These are phyloP conservation scores for Bipolaris gigantea DNA, from an alignment of 2,329 filamentous ascomycete genomes.

Conservation along the genomic window DNA sequence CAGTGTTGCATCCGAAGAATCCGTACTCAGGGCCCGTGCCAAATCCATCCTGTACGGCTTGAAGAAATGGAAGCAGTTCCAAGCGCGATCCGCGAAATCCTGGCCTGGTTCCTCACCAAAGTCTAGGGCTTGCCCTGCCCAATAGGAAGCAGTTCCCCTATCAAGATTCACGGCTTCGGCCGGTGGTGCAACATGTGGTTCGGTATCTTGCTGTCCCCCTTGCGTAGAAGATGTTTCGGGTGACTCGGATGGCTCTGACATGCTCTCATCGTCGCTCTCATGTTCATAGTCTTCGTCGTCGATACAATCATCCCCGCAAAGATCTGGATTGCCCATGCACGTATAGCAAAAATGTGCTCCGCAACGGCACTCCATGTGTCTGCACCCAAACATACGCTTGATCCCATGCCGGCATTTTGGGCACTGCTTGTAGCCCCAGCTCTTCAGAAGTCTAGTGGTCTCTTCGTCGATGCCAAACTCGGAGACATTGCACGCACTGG, in stretches of 20 bases:
- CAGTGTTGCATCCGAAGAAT: slow-evolving; percentile 15
- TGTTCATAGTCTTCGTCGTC: slow-evolving; percentile 29
- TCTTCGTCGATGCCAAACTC: slow-evolving; percentile 43
- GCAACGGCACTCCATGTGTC: slow-evolving; percentile 53
- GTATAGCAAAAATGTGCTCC: slow-evolving; percentile 56
- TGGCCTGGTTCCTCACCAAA: slow-evolving; percentile 46
- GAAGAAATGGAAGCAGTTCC: slow-evolving; percentile 35
- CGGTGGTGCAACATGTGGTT: not conserved
- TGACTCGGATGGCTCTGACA: slow-evolving; percentile 12
- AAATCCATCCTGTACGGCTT: slow-evolving; percentile 18
- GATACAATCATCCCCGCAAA: slow-evolving; percentile 32
- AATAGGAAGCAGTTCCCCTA: slow-evolving; percentile 32
- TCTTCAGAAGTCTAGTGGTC: slow-evolving; percentile 43
- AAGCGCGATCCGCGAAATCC: slow-evolving; percentile 22
- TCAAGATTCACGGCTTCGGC: slow-evolving; percentile 38
- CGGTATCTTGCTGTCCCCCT: not conserved
- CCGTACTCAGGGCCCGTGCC: slow-evolving; percentile 11
- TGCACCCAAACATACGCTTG: slow-evolving; percentile 54
- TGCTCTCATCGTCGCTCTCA: slow-evolving; percentile 30
- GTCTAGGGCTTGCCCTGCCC: slow-evolving; percentile 33
- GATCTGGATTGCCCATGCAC: slow-evolving; percentile 43
- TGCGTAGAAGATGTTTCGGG: not conserved
- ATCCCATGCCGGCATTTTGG: slow-evolving; percentile 54
- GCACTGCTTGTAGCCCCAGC: slow-evolving; percentile 54
- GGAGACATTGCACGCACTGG: slow-evolving; percentile 40